phyloP scores from a whole-genome alignment of 2,329 filamentous ascomycete genomes.

The Hypoxylon sp. region DNA sequence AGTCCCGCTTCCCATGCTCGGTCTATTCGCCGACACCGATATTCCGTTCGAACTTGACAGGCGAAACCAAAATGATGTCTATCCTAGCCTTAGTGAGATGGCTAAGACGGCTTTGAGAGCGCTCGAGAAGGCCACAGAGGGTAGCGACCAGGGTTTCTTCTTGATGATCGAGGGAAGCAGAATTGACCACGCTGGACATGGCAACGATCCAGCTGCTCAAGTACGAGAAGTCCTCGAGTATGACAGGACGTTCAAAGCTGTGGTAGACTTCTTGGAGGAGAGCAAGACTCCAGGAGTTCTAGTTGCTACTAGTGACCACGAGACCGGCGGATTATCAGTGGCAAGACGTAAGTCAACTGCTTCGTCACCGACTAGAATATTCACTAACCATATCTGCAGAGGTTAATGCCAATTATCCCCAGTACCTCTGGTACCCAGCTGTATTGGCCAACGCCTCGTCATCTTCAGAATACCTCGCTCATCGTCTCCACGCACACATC shows the following conservation, averaged over 20 bases:
- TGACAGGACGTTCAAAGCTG: constrained; percentile 85
- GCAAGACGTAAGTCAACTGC: constrained; percentile 74
- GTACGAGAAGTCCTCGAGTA: constrained; percentile 96
- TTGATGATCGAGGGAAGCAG: constrained; percentile 98
- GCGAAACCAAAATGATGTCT: constrained; percentile 80
- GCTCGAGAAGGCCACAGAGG: constrained; percentile 83
- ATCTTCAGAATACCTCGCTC: constrained; percentile 79
- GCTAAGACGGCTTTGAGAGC: constrained; percentile 83
- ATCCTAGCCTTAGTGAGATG: constrained; percentile 95
- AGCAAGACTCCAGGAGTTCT: constrained; percentile 83
- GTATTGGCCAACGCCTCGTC: constrained; percentile 83
- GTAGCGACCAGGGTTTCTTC: constrained; percentile 95
- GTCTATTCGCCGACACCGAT: constrained; percentile 85
- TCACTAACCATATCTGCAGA: constrained; percentile 61
- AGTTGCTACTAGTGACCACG: constrained; percentile 93
- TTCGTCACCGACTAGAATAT: constrained; percentile 55
- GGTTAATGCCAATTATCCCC: constrained; percentile 66
- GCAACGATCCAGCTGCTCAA: constrained; percentile 86
- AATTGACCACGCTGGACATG: constrained; percentile 94
- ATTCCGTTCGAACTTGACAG: constrained; percentile 96
- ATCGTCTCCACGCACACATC: constrained; percentile 74
- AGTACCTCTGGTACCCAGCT: constrained; percentile 84
- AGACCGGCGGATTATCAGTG: constrained; percentile 89
- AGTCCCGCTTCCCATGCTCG: constrained; percentile 84
- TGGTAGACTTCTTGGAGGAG: constrained; percentile 86